Percentiles rank a stretch among this genome's conserved stretches.
Evolutionary conservation across 129 eudicot species (phyloP).

Genomic region (Pittosporum tobira): DNA sequence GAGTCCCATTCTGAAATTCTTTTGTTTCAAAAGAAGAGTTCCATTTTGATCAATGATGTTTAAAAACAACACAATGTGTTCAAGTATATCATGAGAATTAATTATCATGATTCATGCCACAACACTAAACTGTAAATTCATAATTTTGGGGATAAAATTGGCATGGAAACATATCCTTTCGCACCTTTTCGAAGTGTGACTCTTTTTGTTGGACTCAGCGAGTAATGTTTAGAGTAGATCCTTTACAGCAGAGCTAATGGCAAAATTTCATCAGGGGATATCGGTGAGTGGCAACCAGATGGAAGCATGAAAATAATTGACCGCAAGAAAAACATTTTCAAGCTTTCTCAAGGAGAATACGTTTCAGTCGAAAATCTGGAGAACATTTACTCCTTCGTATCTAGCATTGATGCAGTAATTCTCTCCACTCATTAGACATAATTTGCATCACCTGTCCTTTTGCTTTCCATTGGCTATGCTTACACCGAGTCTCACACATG

Average conservation of each 20-base stretch:
- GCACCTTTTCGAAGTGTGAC: no score
- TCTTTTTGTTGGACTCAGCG: no score
- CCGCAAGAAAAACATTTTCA: constrained; percentile 92
- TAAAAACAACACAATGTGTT: no score
- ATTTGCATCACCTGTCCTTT: not conserved
- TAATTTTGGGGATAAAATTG: no score
- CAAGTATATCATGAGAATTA: no score
- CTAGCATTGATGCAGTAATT: constrained; percentile 61
- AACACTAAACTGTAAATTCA: no score
- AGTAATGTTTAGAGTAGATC: not conserved
- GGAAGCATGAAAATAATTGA: constrained; percentile 94
- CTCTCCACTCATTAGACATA: not conserved
- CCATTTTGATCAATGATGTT: no score
- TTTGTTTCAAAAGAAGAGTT: no score
- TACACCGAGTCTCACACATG: not conserved
- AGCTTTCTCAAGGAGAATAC: constrained; percentile 98
- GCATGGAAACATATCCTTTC: no score
- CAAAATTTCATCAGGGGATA: constrained; percentile 46
- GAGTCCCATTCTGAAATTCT: no score
- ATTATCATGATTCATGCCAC: no score
- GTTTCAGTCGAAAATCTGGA: constrained; percentile 87
- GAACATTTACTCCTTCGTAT: constrained; percentile 50
- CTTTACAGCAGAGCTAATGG: constrained; percentile 6
- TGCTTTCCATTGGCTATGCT: not conserved
- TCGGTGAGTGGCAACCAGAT: constrained; percentile 96